Base-by-base conservation (phyloP, 2,329 filamentous ascomycete genomes). In the Aurifilum marmelostoma region DNA sequence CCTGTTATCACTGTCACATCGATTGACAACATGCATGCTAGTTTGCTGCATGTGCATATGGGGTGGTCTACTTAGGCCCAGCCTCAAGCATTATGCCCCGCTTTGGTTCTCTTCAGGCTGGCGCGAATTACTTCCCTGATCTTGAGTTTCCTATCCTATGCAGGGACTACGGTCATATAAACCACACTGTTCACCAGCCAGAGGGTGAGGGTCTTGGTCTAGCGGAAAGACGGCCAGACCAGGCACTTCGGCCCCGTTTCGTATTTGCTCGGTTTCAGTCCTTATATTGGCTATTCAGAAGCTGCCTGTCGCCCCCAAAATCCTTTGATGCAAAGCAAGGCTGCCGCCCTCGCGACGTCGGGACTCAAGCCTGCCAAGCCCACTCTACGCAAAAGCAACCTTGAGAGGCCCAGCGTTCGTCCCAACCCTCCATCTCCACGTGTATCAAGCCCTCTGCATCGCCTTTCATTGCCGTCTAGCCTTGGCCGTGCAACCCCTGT, bases 1-100 rank as follows among this genome's bases (percentile, higher is more conserved):
- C 54, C 52, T 58, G 50, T 59, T 27, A 12, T 60, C 65, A 61
- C 67, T 56, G 41, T 59, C 54, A 56, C 56, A 52, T 69, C 59
- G 63, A 58, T 65, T 16, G 56, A 41, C 37, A 63, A 54, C 27
- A 60, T 65, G 43, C 54, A 29, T 63, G 29, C 68, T 65, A 69
- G 67, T 71, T 71, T 71, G 67, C 67, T 68, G 54, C 52, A 41
- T 66, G 61, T 58, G 47, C 41, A 50, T 34, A 9, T 39, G 43
- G 43, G 21, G 43, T 7, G 43, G 3, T 18, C 16, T 7, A 7
- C 6, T 62, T 52, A 32, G 39, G 54, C 41, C 61, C 58, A 65
- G 61, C 67, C 54, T 61, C 59, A 47, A 47, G 39, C 34, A 56
- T 59, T 50, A 34, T 27, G 37, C 14, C 43, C 16, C 43, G 50